Evolutionary conservation across 768 basidiomycete genomes (phyloP), one percentile per base, ranked within the genome.

Genomic region (Mycena kentingensis): DNA sequence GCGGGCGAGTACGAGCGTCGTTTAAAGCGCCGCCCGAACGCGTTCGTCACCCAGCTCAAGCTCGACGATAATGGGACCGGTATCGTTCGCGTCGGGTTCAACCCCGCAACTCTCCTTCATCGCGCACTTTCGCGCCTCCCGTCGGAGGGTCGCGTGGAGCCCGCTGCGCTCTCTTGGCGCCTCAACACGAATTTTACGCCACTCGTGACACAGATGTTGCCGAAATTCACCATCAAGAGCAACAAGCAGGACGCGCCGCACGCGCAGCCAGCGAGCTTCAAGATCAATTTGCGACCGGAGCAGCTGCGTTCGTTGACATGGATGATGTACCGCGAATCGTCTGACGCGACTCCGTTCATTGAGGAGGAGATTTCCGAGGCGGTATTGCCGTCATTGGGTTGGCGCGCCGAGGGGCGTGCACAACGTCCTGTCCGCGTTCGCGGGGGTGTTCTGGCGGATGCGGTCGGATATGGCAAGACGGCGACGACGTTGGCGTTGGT

Each of bases 391-490:
- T 84, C 92, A 46, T 73, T 97, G 12, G 90, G 92, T 6, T 98
- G 95, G 95, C 79, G 93, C 60, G 92, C 91, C n/a, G 93, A 97
- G 68, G 94, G 90, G 34, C 86, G 90, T 35, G 93, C 90, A 3
- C 84, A 89, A 59, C 73, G 93, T 28, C 81, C 87, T 1, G 79
- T 91, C 46, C 78, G 71, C 53, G 72, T 97, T 35, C 80, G 90
- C 49, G 94, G 95, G 16, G 94, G 95, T 11, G 94, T 97, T 42
- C 82, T 97, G 38, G 94, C 94, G 12, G 95, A 98, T 63, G 88
- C 95, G 72, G 95, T 98, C 54, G 95, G 95, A 45, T 98, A 98
- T 64, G 95, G 95, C 16, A 98, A 98, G 73, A 98, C 95, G 0
- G 94, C 93, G 19, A 95, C 97, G 58, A 93, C 92, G 2, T 79